Conservation (phyloP, 2,329 filamentous ascomycete species). For the Xylaria sp. region DNA sequence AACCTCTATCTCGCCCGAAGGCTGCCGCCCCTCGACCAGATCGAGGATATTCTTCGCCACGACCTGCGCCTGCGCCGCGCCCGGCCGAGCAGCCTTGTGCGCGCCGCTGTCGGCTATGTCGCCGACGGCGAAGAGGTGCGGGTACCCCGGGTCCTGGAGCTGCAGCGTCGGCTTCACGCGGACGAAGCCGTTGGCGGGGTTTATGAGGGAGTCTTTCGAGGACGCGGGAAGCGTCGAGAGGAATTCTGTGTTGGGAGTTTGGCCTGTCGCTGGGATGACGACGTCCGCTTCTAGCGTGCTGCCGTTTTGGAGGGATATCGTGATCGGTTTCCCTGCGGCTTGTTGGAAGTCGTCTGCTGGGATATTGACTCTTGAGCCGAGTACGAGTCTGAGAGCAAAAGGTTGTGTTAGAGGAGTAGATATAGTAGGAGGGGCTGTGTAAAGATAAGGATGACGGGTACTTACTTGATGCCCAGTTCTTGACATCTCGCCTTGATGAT, state of each 20-base stretch:
- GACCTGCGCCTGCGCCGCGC: slow-evolving; percentile 56
- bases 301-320: slow-evolving; percentile 51
- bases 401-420: slow-evolving; percentile 1
- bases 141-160: slow-evolving; percentile 51
- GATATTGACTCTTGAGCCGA: slow-evolving; percentile 47
- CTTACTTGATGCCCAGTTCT: slow-evolving; percentile 53
- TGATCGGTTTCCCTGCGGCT: slow-evolving; percentile 32
- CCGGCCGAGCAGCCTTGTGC: slow-evolving; percentile 59
- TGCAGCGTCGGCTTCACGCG: slow-evolving; percentile 60
- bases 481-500: slow-evolving; percentile 52
- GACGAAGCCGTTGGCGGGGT: slow-evolving; percentile 51
- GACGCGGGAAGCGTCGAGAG: slow-evolving; percentile 48
- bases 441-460: not conserved
- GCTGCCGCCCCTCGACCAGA: slow-evolving; percentile 52
- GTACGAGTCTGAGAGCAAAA: slow-evolving; percentile 36
- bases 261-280: slow-evolving; percentile 61
- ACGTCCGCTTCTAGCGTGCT: slow-evolving; percentile 54
- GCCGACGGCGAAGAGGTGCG: slow-evolving; percentile 62
- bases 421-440: not conserved
- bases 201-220: slow-evolving; percentile 41
- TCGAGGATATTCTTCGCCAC: slow-evolving; percentile 59
- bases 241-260: slow-evolving; percentile 59
- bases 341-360: slow-evolving; percentile 44
- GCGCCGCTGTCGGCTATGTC: slow-evolving; percentile 61
- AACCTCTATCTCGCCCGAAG: slow-evolving; percentile 48